Base-by-base conservation (phyloP, 257 asterid genomes). In the Dorcoceras hygrometricum region DNA sequence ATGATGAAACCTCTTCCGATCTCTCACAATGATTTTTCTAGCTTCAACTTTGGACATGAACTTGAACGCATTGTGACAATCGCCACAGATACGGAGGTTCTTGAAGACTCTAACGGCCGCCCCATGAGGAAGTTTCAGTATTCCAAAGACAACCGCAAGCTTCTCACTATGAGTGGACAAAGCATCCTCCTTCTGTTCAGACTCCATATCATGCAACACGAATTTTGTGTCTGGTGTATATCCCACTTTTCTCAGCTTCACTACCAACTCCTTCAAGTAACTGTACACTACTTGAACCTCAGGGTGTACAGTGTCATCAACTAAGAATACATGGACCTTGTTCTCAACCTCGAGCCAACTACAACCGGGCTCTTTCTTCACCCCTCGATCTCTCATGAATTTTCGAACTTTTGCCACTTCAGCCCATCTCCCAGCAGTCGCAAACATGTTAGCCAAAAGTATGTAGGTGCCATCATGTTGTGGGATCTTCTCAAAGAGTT, bases 121-220 rank as follows among this genome's bases (percentile, higher is more conserved):
- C 57, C 89, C 84, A 27, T 32, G 81, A 36, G 89, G 95, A 56
- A 85, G 84, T 75, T 79, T 87, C 65, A 87, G 75, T 32, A 87
- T 76, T 59, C 91, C 95, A 63, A 82, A 87, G 46, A 78, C 87
- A 67, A 87, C 95, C 2, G 95, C 91, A 71, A 87, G 83, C 81
- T 83, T 87, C 86, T 87, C 95, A 74, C 95, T 83, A 64, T 87
- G 91, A 63, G 91, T 79, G 57, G 91, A 82, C 82, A 87, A 65
- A 3, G 91, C 82, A 68, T 87, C 48, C 62, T 87, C 95, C 65
- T 87, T 87, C 73, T 87, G 95, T 62, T 84, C 95, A 11, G 78
- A 77, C 68, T 87, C 95, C 86, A 82, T 80, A 71, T 87, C 95
- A 66, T 87, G 95, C 81, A 84, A 63, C 18, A 78, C 86, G 62